Evolutionary conservation across 306 rosid species (phyloP).

Genomic region (Amphicarpaea edgeworthii): DNA sequence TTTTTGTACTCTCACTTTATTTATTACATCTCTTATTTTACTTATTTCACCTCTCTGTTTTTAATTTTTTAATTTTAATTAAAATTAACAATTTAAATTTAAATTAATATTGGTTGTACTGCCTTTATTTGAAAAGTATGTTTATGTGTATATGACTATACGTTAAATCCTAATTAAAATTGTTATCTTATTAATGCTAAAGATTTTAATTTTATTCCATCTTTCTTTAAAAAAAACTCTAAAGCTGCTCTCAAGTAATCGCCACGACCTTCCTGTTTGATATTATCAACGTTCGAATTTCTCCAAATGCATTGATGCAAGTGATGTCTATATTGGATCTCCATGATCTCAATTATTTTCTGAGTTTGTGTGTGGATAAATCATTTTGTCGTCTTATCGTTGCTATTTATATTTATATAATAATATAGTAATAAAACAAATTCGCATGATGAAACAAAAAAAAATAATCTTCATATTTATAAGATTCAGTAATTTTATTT

Average conservation of each 20-base stretch:
- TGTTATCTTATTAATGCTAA: background rate
- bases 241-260: background rate
- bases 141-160: too few species aligned
- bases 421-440: background rate
- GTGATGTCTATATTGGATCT: conserved; percentile 4
- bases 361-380: background rate
- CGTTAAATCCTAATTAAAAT: background rate
- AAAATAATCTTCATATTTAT: too few species aligned
- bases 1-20: too few species aligned
- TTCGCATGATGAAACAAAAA: background rate
- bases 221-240: background rate
- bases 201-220: background rate
- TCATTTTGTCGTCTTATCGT: background rate
- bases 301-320: background rate
- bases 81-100: too few species aligned
- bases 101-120: background rate
- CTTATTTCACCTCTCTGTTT: too few species aligned
- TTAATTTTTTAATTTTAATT: too few species aligned
- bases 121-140: background rate
- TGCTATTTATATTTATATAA: background rate
- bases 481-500: too few species aligned
- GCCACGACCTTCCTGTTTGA: background rate
- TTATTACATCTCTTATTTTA: too few species aligned
- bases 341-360: conserved; percentile 7
- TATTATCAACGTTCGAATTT: background rate